Percentiles rank a stretch among this genome's conserved stretches.
Conservation (phyloP, 169 alveolate species). For the Eimeria falciformis region DNA sequence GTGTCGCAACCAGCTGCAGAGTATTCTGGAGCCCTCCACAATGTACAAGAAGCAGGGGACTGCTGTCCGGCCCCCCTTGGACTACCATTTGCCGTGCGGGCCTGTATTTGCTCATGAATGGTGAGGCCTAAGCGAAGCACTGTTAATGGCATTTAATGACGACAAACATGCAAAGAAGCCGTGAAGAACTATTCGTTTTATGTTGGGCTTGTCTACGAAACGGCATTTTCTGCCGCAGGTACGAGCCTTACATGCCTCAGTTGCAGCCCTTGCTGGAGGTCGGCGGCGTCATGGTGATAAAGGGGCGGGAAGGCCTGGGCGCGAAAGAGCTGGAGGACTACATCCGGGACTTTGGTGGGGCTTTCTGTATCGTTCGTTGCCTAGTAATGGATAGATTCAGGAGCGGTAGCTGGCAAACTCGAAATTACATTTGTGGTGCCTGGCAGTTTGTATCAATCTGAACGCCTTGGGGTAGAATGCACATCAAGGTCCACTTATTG, state of each 20-base stretch:
- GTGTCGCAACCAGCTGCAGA: conserved; percentile 69
- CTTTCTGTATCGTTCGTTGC: background rate
- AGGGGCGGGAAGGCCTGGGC: conserved; percentile 84
- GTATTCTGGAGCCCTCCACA: conserved; percentile 65
- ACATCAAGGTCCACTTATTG: too few species aligned
- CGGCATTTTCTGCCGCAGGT: conserved; percentile 77
- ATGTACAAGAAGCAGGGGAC: conserved; percentile 57
- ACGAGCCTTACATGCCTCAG: conserved; percentile 85
- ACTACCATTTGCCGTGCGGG: conserved; percentile 79
- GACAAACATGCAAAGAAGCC: too few species aligned
- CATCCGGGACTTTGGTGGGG: conserved; percentile 57
- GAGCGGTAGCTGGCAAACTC: background rate
- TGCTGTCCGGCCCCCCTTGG: conserved; percentile 77
- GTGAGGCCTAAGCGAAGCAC: conserved; percentile 68
- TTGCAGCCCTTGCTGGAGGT: conserved; percentile 81
- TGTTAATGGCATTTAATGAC: too few species aligned
- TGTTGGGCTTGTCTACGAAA: too few species aligned
- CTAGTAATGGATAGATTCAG: too few species aligned
- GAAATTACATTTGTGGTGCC: background rate
- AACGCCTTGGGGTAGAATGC: too few species aligned
- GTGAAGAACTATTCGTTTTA: background rate
- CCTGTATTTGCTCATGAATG: conserved; percentile 85
- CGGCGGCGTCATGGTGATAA: conserved; percentile 86
- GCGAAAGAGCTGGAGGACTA: conserved; percentile 80
- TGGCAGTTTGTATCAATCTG: too few species aligned